A percentile compares a stretch with the other conserved stretches of the same genome.
These are phyloP conservation scores for Ophidiomyces ophidiicola DNA, from an alignment of 2,329 filamentous ascomycete genomes.

Conservation along the genomic window DNA sequence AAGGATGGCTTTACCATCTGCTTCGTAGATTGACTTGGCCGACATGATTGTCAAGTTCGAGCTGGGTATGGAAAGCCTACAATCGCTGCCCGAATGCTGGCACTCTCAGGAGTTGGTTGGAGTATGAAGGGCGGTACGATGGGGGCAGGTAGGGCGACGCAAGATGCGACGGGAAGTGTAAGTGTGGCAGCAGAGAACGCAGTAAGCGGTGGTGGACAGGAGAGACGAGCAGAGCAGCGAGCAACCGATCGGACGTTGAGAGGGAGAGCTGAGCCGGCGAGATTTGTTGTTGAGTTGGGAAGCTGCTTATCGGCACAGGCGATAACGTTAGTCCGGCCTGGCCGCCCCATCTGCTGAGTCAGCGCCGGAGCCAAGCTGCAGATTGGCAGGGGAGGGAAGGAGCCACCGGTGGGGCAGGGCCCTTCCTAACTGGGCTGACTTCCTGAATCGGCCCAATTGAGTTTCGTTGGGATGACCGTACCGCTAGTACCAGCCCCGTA, in stretches of 20 bases:
- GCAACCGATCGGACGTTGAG: neutral
- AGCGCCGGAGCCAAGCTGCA: neutral
- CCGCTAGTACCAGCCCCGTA: neutral
- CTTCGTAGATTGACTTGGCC: slow-evolving; percentile 95
- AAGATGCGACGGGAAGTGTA: slow-evolving; percentile 2
- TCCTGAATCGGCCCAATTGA: neutral
- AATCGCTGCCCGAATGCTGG: slow-evolving; percentile 20
- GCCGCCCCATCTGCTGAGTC: slow-evolving; percentile 4
- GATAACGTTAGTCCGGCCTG: neutral
- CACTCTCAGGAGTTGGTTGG: slow-evolving; percentile 9
- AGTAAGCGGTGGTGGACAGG: neutral
- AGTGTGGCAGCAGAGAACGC: neutral
- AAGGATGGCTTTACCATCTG: slow-evolving; percentile 99
- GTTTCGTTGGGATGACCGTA: slow-evolving; percentile 7
- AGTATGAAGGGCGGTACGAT: too few relatives aligned
- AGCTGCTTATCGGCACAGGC: slow-evolving; percentile 1
- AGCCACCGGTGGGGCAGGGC: slow-evolving; percentile 1
- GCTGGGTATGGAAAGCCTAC: slow-evolving; percentile 17
- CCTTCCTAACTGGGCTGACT: slow-evolving; percentile 5
- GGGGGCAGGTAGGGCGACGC: too few relatives aligned
- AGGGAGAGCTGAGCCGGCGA: neutral
- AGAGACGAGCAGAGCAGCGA: neutral
- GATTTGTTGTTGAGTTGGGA: neutral
- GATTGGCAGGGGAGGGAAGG: slow-evolving; percentile 1
- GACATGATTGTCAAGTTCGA: slow-evolving; percentile 53